A percentile compares a stretch with the other conserved stretches of the same genome.
These are phyloP conservation scores for Gigaspora rosea DNA, from an alignment of 192 early-diverging fungal species.

Conservation along the genomic window DNA sequence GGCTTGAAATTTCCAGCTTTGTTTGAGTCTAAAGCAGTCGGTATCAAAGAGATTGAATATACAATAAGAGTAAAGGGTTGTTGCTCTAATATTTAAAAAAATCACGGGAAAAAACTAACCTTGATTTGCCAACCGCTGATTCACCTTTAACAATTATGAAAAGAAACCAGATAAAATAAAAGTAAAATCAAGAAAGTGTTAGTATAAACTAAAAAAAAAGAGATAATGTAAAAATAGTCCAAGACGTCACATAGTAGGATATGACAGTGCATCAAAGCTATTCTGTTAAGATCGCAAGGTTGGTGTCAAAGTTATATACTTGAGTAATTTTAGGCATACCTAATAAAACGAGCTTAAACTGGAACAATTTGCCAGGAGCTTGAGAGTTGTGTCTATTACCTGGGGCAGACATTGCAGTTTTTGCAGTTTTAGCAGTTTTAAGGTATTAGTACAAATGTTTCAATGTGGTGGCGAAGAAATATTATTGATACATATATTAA, in stretches of 20 bases:
- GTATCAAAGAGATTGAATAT: too few relatives aligned
- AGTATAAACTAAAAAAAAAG: not conserved
- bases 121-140: constrained; percentile 68
- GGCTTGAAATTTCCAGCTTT: too few relatives aligned
- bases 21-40: too few relatives aligned
- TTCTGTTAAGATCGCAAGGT: not conserved
- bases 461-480: not conserved
- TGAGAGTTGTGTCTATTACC: constrained; percentile 27
- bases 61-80: not conserved
- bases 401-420: not conserved
- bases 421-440: not conserved
- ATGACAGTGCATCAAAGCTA: not conserved
- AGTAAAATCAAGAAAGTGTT: not conserved
- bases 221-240: not conserved
- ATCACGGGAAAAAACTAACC: constrained; percentile 43
- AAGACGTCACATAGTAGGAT: not conserved
- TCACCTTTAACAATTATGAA: constrained; percentile 45
- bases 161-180: not conserved
- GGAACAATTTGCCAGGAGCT: constrained; percentile 68
- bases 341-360: constrained; percentile 94
- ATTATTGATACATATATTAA: not conserved
- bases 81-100: not conserved
- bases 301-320: too few relatives aligned
- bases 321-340: constrained; percentile 54
- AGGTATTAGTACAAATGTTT: not conserved